These are phyloP conservation scores for Taphrina flavorubra DNA, from an alignment of 1,139 yeast species.

Conservation along the genomic window DNA sequence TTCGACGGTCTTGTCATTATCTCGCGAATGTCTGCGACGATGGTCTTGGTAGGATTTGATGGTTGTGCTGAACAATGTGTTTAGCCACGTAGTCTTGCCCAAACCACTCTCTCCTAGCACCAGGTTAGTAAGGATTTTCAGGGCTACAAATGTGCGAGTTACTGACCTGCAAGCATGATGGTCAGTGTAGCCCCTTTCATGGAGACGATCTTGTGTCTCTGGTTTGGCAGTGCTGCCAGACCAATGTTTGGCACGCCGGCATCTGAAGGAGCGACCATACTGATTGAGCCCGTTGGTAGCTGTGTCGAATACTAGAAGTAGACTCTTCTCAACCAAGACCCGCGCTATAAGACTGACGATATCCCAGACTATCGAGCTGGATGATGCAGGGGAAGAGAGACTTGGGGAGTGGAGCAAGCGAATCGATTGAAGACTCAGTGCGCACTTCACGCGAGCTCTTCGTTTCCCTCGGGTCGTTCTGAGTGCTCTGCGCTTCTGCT, in stretches of 20 bases:
- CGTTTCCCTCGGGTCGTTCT: too few relatives aligned
- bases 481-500: not conserved
- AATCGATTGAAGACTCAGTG: too few relatives aligned
- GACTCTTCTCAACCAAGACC: too few relatives aligned
- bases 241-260: constrained; percentile 59
- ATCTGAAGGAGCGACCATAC: constrained; percentile 29
- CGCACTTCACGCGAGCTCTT: too few relatives aligned
- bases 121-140: constrained; percentile 59
- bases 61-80: constrained; percentile 72
- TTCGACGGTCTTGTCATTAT: constrained; percentile 85
- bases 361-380: too few relatives aligned
- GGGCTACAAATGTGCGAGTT: constrained; percentile 62
- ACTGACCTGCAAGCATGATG: constrained; percentile 87
- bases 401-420: too few relatives aligned
- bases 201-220: constrained; percentile 86
- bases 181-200: constrained; percentile 90
- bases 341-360: too few relatives aligned
- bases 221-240: constrained; percentile 88
- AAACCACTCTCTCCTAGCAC: constrained; percentile 41
- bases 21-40: constrained; percentile 69
- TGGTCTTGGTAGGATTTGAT: constrained; percentile 70
- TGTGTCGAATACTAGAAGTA: too few relatives aligned
- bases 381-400: too few relatives aligned
- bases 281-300: not conserved
- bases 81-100: constrained; percentile 82